phyloP scores from a whole-genome alignment of 352 stramenopile genomes.

The Phytophthora pseudosyringae region DNA sequence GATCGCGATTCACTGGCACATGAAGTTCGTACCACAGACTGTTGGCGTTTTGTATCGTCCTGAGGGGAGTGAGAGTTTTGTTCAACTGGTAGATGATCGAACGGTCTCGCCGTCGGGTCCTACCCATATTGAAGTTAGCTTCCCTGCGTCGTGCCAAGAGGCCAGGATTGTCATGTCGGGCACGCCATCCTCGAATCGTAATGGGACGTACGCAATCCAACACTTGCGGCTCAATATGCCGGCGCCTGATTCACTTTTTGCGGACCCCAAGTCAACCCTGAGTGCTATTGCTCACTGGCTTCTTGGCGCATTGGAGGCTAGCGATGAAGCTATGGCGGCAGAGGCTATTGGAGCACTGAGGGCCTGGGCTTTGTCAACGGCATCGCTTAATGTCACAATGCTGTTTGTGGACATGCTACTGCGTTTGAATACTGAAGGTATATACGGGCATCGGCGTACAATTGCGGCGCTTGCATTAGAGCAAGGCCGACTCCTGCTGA shows the following conservation, averaged over 20 bases:
- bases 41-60: conserved; percentile 65
- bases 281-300: conserved; percentile 74
- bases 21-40: conserved; percentile 63
- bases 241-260: conserved; percentile 60
- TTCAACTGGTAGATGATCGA: conserved; percentile 44
- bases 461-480: conserved; percentile 53
- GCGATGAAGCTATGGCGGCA: conserved; percentile 59
- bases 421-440: conserved; percentile 15
- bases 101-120: conserved; percentile 22
- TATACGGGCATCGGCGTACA: conserved; percentile 2
- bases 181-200: conserved; percentile 68
- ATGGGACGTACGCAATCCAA: conserved; percentile 72
- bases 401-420: conserved; percentile 79
- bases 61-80: conserved; percentile 44
- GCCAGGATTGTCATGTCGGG: conserved; percentile 72
- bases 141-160: conserved; percentile 54
- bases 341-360: conserved; percentile 72
- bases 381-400: conserved; percentile 73
- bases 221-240: conserved; percentile 67
- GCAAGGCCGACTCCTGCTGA: conserved; percentile 48
- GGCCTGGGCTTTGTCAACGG: conserved; percentile 80
- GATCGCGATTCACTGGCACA: conserved; percentile 73
- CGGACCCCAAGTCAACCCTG: conserved; percentile 63
- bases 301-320: conserved; percentile 47
- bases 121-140: conserved; percentile 46